Evolutionary conservation across 495 filamentous ascomycete species (phyloP).

Genomic region (Venustampulla echinocandica): DNA sequence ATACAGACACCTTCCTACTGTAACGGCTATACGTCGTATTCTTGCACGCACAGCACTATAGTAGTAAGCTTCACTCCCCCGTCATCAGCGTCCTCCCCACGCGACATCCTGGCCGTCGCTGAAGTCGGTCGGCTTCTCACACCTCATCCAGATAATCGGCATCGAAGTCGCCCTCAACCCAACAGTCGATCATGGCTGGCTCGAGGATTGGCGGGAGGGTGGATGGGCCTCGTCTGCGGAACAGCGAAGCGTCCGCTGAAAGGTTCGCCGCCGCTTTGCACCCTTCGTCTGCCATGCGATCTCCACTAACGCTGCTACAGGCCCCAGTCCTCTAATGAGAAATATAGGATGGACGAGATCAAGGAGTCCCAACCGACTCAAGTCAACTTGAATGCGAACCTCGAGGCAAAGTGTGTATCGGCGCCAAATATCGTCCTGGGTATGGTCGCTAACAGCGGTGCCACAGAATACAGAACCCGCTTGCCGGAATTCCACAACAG

Average conservation of each 20-base stretch:
- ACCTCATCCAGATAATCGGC: too few species aligned
- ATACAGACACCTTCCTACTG: too few species aligned
- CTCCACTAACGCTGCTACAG: background rate
- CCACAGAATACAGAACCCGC: constrained; percentile 45
- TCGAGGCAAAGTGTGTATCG: constrained; percentile 37
- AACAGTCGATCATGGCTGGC: background rate
- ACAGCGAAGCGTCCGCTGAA: too few species aligned
- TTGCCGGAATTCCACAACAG: constrained; percentile 44
- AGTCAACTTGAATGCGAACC: constrained; percentile 43
- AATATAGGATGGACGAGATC: constrained; percentile 5
- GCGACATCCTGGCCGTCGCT: too few species aligned
- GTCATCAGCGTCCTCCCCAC: too few species aligned
- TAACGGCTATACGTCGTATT: too few species aligned
- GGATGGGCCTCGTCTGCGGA: too few species aligned
- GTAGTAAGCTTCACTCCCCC: too few species aligned
- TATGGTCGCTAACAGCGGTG: background rate
- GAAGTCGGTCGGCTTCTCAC: too few species aligned
- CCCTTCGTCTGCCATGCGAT: too few species aligned
- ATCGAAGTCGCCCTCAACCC: background rate
- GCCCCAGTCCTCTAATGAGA: constrained; percentile 8
- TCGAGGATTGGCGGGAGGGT: background rate
- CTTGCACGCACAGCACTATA: too few species aligned
- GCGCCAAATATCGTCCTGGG: background rate
- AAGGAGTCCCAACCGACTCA: constrained; percentile 23
- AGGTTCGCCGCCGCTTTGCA: too few species aligned